Evolutionary conservation across 768 basidiomycete genomes (phyloP).

Genomic region (Lentinula lateritia): DNA sequence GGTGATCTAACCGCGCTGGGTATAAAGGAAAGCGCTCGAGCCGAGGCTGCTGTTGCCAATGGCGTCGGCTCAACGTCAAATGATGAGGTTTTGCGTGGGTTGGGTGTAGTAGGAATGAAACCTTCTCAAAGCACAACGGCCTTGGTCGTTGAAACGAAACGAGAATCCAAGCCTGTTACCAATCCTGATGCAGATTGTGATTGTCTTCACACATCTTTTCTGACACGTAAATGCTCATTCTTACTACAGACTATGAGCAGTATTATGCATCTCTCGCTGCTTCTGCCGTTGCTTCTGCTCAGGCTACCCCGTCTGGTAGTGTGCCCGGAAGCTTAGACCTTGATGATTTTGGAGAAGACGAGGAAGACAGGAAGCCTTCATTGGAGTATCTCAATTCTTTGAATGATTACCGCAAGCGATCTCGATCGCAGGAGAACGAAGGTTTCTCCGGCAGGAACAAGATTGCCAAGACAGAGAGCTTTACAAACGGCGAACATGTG

Average conservation of each 20-base stretch:
- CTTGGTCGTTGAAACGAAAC: conserved; percentile 11
- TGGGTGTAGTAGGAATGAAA: conserved; percentile 49
- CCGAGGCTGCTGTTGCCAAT: conserved; percentile 27
- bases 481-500: conserved; percentile 7
- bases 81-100: conserved; percentile 67
- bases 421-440: conserved; percentile 60
- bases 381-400: conserved; percentile 63
- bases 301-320: conserved; percentile 57
- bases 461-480: conserved; percentile 33
- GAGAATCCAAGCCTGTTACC: conserved; percentile 42
- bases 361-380: conserved; percentile 64
- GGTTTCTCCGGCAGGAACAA: conserved; percentile 32
- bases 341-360: conserved; percentile 51
- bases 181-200: conserved; percentile 63
- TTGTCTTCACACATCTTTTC: background rate
- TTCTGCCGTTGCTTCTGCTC: conserved; percentile 50
- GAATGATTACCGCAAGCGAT: conserved; percentile 71
- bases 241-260: conserved; percentile 62
- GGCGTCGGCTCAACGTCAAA: conserved; percentile 41
- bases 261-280: conserved; percentile 78
- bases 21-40: conserved; percentile 62
- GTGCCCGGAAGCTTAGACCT: conserved; percentile 39
- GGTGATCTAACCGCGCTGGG: conserved; percentile 88
- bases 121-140: conserved; percentile 15
- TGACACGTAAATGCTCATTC: background rate